Conservation (phyloP, 1,284 basidiomycete species). For the Apiotrichum siamense region DNA sequence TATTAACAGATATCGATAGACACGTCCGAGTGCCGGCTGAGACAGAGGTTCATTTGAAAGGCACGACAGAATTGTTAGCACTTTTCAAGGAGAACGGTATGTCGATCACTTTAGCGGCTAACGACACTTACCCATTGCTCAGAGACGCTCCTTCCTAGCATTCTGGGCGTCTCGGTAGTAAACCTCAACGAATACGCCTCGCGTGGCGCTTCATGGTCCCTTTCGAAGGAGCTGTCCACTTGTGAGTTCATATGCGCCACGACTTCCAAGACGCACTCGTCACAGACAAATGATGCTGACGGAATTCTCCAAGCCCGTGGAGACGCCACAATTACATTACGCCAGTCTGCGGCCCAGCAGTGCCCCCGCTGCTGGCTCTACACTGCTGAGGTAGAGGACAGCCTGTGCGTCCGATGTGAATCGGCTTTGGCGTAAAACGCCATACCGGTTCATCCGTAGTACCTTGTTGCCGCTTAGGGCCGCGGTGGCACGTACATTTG, state of each 20-base stretch:
- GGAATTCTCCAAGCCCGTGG: slow-evolving; percentile 17
- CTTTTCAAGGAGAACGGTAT: slow-evolving; percentile 23
- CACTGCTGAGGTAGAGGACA: slow-evolving; percentile 51
- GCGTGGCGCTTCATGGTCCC: slow-evolving; percentile 49
- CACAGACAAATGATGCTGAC: background rate
- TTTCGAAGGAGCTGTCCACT: slow-evolving; percentile 41
- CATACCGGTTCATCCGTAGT: background rate
- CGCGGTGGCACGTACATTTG: too few relatives aligned
- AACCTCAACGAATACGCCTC: slow-evolving; percentile 45
- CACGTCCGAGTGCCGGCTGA: slow-evolving; percentile 11
- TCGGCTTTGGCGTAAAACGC: background rate
- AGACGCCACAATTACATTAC: slow-evolving; percentile 38
- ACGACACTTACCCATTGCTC: background rate
- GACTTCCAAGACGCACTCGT: background rate
- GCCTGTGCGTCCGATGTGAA: slow-evolving; percentile 59
- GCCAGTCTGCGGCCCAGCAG: slow-evolving; percentile 56
- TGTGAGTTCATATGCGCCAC: background rate
- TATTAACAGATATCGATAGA: background rate
- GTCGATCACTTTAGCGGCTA: background rate
- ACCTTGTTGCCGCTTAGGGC: too few relatives aligned
- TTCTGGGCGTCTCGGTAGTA: slow-evolving; percentile 72
- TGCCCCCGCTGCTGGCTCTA: slow-evolving; percentile 77
- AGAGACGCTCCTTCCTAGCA: slow-evolving; percentile 61
- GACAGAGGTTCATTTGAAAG: slow-evolving; percentile 11
- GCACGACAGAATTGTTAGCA: background rate